Base-by-base conservation (phyloP, 2,329 filamentous ascomycete species). In the Alternaria rosae region DNA sequence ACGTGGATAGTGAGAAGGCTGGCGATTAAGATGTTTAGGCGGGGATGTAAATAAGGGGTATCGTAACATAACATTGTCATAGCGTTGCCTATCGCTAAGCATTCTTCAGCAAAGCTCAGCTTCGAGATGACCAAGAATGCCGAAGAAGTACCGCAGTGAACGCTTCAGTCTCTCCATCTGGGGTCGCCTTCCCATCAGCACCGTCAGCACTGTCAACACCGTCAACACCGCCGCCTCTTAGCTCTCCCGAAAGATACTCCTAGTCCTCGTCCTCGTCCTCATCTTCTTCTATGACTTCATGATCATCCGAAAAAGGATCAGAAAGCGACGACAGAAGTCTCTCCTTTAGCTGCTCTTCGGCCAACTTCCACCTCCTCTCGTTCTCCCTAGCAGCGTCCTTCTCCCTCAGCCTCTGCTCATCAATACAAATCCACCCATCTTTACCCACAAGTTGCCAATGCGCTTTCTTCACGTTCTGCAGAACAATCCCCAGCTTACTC, bases 351-450 rank as follows among this genome's bases (percentile, higher is more conserved):
- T 9, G 12, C 17, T n/a, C 12, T 7, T 30, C 38, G 13, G 20
- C 47, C 47, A 32, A 35, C 30, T 35, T 38, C 20, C 47, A 23
- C 20, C 11, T 41, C 28, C 25, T 6, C 44, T 21, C 9, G 13
- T 38, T 15, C 5, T 28, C 44, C 4, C 9, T 32, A 6, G 5
- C 35, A 23, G 8, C 15, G 21, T 21, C 30, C 25, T 52, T 15
- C 12, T 55, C 12, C 4, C 38, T 44, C 21, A 56, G 10, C 4
- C 30, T 30, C 3, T 12, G 17, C 43, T 56, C 30, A 13, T 53
- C 38, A 45, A 28, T 32, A 52, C 38, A 13, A 41, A 20, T 15
- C 28, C 28, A 28, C 58, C 15, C 17, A 57, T 57, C 15, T 5
- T 51, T 15, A 15, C 21, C 52, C 28, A 45, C 35, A 25, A 25